phyloP scores from a whole-genome alignment of 2,329 filamentous ascomycete genomes.

The Cladosporium colombiae region DNA sequence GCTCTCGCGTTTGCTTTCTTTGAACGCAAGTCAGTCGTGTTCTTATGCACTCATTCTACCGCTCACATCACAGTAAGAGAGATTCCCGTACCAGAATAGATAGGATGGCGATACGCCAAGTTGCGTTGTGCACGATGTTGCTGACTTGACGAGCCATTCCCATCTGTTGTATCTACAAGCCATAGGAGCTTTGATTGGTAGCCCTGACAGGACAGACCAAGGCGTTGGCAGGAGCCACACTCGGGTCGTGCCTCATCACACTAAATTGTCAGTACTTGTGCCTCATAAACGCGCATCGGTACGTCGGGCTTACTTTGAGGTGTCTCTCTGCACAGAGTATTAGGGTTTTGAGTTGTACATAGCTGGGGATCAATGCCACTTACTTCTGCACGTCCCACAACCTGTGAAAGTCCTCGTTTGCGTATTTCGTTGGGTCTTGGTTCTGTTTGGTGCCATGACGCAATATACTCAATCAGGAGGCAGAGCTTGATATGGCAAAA shows the following conservation, averaged over 20 bases:
- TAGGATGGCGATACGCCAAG: neutral
- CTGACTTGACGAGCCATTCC: neutral
- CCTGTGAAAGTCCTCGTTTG: constrained; percentile 7
- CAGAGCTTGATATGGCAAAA: neutral
- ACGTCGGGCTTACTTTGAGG: neutral
- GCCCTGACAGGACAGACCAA: constrained; percentile 8
- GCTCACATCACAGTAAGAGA: neutral
- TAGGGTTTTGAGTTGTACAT: neutral
- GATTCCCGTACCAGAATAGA: neutral
- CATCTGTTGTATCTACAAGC: neutral
- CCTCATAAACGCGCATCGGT: neutral
- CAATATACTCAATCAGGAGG: neutral
- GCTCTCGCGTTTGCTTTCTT: neutral
- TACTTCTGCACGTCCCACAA: constrained; percentile 12
- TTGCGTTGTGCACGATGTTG: constrained; percentile 9
- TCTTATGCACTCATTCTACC: too few species aligned
- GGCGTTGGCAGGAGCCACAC: constrained; percentile 8
- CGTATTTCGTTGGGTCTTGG: constrained; percentile 4
- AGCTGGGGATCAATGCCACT: neutral
- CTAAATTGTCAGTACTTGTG: neutral
- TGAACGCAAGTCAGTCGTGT: neutral
- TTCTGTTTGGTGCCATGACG: neutral
- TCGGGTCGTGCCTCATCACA: constrained; percentile 13
- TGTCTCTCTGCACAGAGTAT: neutral
- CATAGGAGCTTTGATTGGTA: neutral